Conservation (phyloP, 225 moss, liverwort and hornwort genomes). For the Pseudoscleropodium purum region DNA sequence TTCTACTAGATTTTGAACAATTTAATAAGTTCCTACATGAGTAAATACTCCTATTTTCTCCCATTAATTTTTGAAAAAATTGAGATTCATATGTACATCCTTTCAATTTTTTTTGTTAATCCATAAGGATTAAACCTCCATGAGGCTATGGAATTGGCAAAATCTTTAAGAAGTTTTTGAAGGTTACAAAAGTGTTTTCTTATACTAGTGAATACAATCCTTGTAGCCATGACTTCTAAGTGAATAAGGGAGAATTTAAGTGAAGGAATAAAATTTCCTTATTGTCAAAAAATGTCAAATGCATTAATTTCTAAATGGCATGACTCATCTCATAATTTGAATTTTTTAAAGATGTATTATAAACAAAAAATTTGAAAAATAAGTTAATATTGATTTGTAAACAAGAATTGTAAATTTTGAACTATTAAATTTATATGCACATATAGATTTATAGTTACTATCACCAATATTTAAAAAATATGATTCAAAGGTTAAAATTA, state of each 20-base stretch:
- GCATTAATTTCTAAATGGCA: background rate
- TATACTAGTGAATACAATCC: background rate
- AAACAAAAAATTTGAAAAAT: background rate
- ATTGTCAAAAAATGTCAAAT: background rate
- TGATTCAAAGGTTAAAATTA: background rate
- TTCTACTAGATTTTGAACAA: background rate
- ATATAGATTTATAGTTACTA: background rate
- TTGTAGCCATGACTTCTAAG: background rate
- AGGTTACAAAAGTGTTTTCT: background rate
- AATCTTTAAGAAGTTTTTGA: background rate
- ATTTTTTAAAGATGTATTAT: background rate
- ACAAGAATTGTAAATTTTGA: background rate
- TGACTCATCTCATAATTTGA: background rate
- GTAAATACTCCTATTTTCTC: background rate
- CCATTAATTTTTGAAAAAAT: background rate
- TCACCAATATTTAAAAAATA: background rate
- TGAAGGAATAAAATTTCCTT: background rate
- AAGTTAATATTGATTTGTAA: background rate
- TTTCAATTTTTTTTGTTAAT: background rate
- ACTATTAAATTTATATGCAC: background rate
- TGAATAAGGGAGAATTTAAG: background rate
- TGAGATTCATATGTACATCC: background rate
- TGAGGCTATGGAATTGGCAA: rapidly evolving
- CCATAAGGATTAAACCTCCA: background rate
- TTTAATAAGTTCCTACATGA: background rate